These are phyloP conservation scores for Pseudogymnoascus sp. DNA, from an alignment of 2,329 filamentous ascomycete species.

Conservation along the genomic window DNA sequence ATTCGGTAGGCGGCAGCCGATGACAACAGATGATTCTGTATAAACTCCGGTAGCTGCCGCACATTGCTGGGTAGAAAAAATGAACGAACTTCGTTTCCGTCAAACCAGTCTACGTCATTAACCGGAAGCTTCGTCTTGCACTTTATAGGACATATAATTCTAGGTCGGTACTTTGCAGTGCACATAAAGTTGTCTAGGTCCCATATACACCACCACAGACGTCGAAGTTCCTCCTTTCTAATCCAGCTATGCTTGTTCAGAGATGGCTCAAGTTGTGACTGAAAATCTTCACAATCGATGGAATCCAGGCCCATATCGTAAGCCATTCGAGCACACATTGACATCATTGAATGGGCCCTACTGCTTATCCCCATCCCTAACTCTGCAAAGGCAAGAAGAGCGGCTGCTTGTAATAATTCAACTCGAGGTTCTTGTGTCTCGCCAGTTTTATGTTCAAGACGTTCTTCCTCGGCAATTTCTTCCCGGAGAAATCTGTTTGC, in stretches of 20 bases:
- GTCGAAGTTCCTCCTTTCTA: conserved; percentile 4
- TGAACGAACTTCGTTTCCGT: neutral
- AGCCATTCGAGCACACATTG: neutral
- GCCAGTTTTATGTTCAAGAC: no score
- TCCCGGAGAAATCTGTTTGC: no score
- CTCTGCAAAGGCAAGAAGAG: no score
- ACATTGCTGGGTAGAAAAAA: neutral
- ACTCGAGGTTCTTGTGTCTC: no score
- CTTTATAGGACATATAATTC: neutral
- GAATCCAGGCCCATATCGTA: conserved; percentile 2
- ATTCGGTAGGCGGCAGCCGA: no score
- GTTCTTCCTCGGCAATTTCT: no score
- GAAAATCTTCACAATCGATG: neutral
- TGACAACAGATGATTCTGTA: no score
- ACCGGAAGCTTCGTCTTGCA: conserved; percentile 4
- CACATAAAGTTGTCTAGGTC: neutral
- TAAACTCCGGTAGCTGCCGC: no score
- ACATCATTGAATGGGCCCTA: no score
- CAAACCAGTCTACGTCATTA: neutral
- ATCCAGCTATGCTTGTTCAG: neutral
- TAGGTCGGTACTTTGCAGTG: neutral
- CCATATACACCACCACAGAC: conserved; percentile 2
- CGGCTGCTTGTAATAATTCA: no score
- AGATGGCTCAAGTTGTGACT: no score
- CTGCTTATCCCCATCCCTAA: no score